Conservation (phyloP, 169 alveolate species). For the Perkinsus marinus region DNA sequence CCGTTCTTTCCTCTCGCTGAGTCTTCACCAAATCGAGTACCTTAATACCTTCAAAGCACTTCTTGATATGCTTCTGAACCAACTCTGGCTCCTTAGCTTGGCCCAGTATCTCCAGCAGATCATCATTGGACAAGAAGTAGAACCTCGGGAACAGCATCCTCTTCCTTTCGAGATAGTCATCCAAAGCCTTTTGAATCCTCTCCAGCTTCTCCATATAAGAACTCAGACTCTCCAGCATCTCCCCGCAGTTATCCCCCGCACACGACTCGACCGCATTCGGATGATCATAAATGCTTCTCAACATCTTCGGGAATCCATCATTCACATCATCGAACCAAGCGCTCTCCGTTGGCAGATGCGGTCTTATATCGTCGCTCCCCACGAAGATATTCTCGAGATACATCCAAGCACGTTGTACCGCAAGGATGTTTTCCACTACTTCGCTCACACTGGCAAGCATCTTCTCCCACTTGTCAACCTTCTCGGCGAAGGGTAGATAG, state of each 20-base stretch:
- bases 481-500: slow-evolving; percentile 38
- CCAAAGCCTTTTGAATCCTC: slow-evolving; percentile 73
- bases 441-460: slow-evolving; percentile 38
- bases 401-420: slow-evolving; percentile 41
- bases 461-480: slow-evolving; percentile 34
- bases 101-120: slow-evolving; percentile 78
- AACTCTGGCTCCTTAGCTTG: slow-evolving; percentile 73
- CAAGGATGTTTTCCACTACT: slow-evolving; percentile 27
- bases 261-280: slow-evolving; percentile 18
- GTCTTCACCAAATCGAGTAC: slow-evolving; percentile 43
- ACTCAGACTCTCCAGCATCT: slow-evolving; percentile 4
- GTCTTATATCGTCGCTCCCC: slow-evolving; percentile 45
- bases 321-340: slow-evolving; percentile 24
- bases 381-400: slow-evolving; percentile 38
- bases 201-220: slow-evolving; percentile 42
- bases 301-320: slow-evolving; percentile 5
- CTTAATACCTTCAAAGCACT: slow-evolving; percentile 79
- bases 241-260: slow-evolving; percentile 8
- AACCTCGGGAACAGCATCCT: slow-evolving; percentile 81
- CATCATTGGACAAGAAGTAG: slow-evolving; percentile 85
- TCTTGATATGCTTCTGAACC: slow-evolving; percentile 76
- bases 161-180: slow-evolving; percentile 77
- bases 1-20: slow-evolving; percentile 11
- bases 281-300: slow-evolving; percentile 7
- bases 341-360: slow-evolving; percentile 39